A percentile compares a stretch with the other conserved stretches of the same genome.
phyloP scores from a whole-genome alignment of 768 basidiomycete genomes.

The Myochromella boudieri region DNA sequence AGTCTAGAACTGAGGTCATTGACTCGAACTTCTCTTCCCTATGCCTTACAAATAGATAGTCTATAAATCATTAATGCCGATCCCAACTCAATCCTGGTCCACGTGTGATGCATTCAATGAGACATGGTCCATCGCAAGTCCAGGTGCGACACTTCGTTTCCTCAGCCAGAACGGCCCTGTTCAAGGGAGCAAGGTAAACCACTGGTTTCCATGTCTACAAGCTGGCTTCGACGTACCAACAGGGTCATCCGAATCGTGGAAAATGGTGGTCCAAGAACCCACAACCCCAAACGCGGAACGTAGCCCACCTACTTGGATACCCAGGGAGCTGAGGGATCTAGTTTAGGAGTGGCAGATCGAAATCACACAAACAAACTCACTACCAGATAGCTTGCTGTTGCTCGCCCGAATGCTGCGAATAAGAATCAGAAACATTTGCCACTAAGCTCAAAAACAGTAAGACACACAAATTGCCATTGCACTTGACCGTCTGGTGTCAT shows the following conservation, averaged over 20 bases:
- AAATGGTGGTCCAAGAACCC: constrained; percentile 48
- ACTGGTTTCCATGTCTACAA: neutral
- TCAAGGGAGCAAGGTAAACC: neutral
- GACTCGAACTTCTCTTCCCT: too few species aligned
- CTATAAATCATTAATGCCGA: too few species aligned
- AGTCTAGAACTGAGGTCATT: too few species aligned
- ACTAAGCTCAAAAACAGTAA: neutral
- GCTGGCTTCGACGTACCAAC: constrained; percentile 32
- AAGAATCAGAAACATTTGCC: neutral
- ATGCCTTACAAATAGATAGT: too few species aligned
- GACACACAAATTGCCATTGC: constrained; percentile 64
- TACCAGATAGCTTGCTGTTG: constrained; percentile 55
- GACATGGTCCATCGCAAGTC: constrained; percentile 17
- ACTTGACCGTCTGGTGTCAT: constrained; percentile 59
- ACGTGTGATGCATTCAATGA: constrained; percentile 11
- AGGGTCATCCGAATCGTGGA: constrained; percentile 44
- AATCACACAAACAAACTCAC: constrained; percentile 28
- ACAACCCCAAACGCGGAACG: constrained; percentile 61
- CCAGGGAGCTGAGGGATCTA: constrained; percentile 47
- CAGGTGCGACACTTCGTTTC: constrained; percentile 9
- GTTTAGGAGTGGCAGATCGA: neutral
- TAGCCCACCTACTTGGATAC: constrained; percentile 59
- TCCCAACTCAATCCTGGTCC: too few species aligned
- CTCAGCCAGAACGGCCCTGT: constrained; percentile 39
- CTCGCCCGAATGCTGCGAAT: constrained; percentile 48